phyloP scores from a whole-genome alignment of 345 rosid species.

The Jatropha curcas region DNA sequence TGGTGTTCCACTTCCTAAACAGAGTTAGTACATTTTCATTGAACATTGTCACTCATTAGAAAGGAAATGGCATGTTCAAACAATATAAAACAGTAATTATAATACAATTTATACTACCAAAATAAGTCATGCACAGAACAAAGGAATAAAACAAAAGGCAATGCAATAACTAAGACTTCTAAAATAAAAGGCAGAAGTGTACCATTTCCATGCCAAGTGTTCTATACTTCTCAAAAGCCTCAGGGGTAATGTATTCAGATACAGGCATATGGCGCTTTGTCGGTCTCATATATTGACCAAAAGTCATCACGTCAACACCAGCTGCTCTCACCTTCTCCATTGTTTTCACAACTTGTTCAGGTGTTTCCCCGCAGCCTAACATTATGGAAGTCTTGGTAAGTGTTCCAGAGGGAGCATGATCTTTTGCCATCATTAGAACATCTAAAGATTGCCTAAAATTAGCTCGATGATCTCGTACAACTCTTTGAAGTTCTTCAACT shows the following conservation, averaged over 20 bases:
- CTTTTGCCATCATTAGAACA: slow-evolving; percentile 86
- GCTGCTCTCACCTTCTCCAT: slow-evolving; percentile 97
- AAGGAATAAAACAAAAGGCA: background rate
- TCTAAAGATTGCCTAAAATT: slow-evolving; percentile 91
- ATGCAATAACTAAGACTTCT: background rate
- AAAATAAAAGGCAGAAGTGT: slow-evolving; percentile 19
- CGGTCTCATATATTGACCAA: slow-evolving; percentile 99
- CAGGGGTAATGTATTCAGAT: slow-evolving; percentile 90
- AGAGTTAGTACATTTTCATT: background rate
- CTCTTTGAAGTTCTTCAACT: slow-evolving; percentile 90
- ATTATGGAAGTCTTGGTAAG: slow-evolving; percentile 92
- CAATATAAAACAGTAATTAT: background rate
- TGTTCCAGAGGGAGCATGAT: slow-evolving; percentile 71
- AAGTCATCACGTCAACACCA: slow-evolving; percentile 99
- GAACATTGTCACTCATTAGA: background rate
- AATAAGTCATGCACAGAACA: slow-evolving; percentile 1
- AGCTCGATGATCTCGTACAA: slow-evolving; percentile 90
- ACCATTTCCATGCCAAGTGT: slow-evolving; percentile 96
- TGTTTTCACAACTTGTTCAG: slow-evolving; percentile 82
- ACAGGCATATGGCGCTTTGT: slow-evolving; percentile 98
- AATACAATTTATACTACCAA: background rate
- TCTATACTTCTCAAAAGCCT: slow-evolving; percentile 86
- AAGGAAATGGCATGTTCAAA: background rate
- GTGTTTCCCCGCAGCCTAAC: slow-evolving; percentile 99
- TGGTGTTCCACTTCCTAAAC: background rate